Base-by-base conservation (phyloP, 768 basidiomycete species). In the Leccinum uliginosum region DNA sequence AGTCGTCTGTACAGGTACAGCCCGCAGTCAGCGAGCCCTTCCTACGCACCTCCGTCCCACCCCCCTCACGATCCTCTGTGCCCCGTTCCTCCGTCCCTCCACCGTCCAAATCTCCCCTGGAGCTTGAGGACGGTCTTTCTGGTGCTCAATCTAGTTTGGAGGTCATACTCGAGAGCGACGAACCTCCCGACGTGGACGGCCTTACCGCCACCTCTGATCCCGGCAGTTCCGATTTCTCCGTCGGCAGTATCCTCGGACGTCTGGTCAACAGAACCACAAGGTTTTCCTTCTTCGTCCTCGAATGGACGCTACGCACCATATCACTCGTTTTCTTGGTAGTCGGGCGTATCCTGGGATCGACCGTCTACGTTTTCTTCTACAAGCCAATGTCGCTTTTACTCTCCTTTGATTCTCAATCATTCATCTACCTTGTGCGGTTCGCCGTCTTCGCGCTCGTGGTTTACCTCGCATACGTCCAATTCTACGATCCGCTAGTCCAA, bases 121-220 rank as follows among this genome's bases (percentile, higher is more conserved):
- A 50, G 5, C 38, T 58, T 7, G 53, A 68, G 14, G 63, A 73
- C n/a, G 57, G 64, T 10, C 65, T 68, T 7, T 60, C 67, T 35
- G 76, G 80, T 24, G 70, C 77, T 29, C 82, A 83, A 56, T 75
- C 79, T 60, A 79, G 81, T 2, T 77, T 90, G 26, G 73, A 81
- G 23, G 81, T 85, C 8, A 87, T 90, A 63, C 76, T 80, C 6
- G 89, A 90, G 74, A 75, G 77, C 27, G 83, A 89, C 3, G 86
- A 88, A 65, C 76, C 71, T 26, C 65, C 67, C 17, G 53, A 50
- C 15, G 66, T 71, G 55, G 64, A 65, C 50, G 72, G 69, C 43
- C 47, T 69, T 26, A 51, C 57, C 50, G 58, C 71, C 50, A 65
- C 59, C 26, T 62, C 65, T 51, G 61, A 66, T 35, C 35, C 58